Percentiles rank a stretch among this genome's conserved stretches.
Conservation (phyloP, 208 protist genomes). For the Phytomonas sp. region DNA sequence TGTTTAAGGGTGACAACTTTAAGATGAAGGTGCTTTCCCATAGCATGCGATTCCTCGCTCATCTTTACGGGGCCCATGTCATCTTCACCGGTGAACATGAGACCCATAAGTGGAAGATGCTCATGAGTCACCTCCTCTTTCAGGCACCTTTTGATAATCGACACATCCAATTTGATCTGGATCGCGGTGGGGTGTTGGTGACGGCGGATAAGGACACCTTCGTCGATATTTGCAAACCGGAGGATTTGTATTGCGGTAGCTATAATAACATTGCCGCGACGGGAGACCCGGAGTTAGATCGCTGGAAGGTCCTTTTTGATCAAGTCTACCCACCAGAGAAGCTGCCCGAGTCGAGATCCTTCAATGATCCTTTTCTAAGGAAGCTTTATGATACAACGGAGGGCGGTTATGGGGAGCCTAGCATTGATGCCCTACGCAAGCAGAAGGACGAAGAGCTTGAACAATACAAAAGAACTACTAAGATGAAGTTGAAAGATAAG, state of each 20-base stretch:
- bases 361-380: constrained; percentile 58
- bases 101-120: constrained; percentile 40
- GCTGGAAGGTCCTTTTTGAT: constrained; percentile 76
- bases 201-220: constrained; percentile 77
- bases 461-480: constrained; percentile 45
- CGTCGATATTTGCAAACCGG: constrained; percentile 67
- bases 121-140: constrained; percentile 77
- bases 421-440: constrained; percentile 67
- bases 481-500: background rate
- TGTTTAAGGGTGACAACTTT: constrained; percentile 42
- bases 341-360: constrained; percentile 16
- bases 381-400: constrained; percentile 54
- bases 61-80: constrained; percentile 73
- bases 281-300: constrained; percentile 72
- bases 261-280: constrained; percentile 25
- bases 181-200: constrained; percentile 53
- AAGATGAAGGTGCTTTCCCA: constrained; percentile 53
- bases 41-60: constrained; percentile 71
- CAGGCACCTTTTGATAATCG: constrained; percentile 61
- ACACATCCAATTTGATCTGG: constrained; percentile 62
- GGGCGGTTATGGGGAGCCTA: constrained; percentile 67
- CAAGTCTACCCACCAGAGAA: constrained; percentile 37
- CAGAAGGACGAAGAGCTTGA: constrained; percentile 89
- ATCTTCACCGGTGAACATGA: constrained; percentile 63
- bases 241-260: constrained; percentile 14